Evolutionary conservation across 192 early-diverging fungal genomes (phyloP).

Genomic region (Chytriomyces sp.): DNA sequence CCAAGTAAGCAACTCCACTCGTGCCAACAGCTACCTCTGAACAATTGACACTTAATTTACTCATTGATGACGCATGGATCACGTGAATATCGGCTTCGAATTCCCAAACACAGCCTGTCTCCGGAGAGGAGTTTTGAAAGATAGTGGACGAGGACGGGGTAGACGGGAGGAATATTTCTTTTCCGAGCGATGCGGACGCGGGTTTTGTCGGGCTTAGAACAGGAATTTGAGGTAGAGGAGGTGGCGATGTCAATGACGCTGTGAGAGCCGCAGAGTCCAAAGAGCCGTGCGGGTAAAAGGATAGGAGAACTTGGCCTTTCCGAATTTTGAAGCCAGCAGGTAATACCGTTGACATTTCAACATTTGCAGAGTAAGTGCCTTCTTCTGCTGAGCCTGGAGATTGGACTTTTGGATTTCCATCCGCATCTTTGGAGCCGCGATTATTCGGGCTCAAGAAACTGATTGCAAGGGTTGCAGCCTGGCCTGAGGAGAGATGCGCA

Average conservation of each 20-base stretch:
- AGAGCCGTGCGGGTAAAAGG: background rate
- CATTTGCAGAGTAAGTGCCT: background rate
- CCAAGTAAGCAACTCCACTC: conserved; percentile 67
- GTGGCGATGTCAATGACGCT: background rate
- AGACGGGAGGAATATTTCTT: background rate
- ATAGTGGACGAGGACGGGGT: conserved; percentile 8
- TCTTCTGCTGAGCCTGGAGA: background rate
- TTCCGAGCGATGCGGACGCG: background rate
- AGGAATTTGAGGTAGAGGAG: background rate
- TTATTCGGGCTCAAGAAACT: conserved; percentile 33
- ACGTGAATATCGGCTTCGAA: conserved; percentile 73
- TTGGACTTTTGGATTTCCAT: conserved; percentile 7
- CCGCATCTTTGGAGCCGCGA: background rate
- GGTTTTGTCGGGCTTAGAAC: background rate
- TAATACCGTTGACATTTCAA: background rate
- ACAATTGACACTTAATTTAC: background rate
- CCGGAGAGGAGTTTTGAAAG: background rate
- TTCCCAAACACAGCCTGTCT: conserved; percentile 46
- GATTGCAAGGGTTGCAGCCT: conserved; percentile 79
- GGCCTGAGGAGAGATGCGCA: conserved; percentile 68
- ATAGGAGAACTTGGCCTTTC: conserved; percentile 41
- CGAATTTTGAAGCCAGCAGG: conserved; percentile 40
- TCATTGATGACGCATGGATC: conserved; percentile 52
- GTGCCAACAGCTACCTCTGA: conserved; percentile 50
- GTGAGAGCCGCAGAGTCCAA: background rate